Evolutionary conservation across 2,329 filamentous ascomycete species (phyloP).

Genomic region (Boeremia exigua): DNA sequence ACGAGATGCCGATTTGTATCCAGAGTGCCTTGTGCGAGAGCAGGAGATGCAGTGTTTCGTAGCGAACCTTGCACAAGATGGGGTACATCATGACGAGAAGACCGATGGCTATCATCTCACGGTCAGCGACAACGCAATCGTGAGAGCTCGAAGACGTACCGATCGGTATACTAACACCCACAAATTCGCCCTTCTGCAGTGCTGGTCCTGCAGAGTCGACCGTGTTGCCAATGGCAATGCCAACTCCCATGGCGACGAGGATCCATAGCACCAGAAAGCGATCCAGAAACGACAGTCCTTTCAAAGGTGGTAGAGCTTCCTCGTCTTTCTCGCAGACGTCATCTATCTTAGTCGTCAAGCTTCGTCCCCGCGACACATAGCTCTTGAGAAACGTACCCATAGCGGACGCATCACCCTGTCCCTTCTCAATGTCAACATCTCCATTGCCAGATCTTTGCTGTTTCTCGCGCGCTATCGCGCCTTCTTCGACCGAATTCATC

Average conservation of each 20-base stretch:
- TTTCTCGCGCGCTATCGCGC: constrained; percentile 12
- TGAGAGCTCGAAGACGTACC: constrained; percentile 50
- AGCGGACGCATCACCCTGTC: not conserved
- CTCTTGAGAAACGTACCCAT: not conserved
- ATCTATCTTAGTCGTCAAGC: constrained; percentile 3
- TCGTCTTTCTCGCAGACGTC: not conserved
- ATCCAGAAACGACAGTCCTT: constrained; percentile 53
- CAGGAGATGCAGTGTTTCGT: constrained; percentile 73
- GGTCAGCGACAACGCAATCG: not conserved
- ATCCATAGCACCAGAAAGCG: constrained; percentile 66
- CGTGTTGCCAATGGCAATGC: constrained; percentile 79
- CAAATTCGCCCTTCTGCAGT: constrained; percentile 74
- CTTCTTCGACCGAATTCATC: constrained; percentile 27
- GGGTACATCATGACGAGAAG: constrained; percentile 94
- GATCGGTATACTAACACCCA: constrained; percentile 72
- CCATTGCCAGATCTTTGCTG: not conserved
- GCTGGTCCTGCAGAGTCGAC: constrained; percentile 66
- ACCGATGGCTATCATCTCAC: constrained; percentile 66
- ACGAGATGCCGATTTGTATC: constrained; percentile 79
- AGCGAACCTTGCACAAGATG: constrained; percentile 85
- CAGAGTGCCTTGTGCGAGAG: constrained; percentile 69
- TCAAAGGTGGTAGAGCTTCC: constrained; percentile 36
- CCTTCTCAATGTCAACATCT: constrained; percentile 20
- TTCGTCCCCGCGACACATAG: not conserved
- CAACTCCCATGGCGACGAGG: constrained; percentile 76